Evolutionary conservation across 2,329 filamentous ascomycete species (phyloP).

Genomic region (Akanthomyces muscarius): DNA sequence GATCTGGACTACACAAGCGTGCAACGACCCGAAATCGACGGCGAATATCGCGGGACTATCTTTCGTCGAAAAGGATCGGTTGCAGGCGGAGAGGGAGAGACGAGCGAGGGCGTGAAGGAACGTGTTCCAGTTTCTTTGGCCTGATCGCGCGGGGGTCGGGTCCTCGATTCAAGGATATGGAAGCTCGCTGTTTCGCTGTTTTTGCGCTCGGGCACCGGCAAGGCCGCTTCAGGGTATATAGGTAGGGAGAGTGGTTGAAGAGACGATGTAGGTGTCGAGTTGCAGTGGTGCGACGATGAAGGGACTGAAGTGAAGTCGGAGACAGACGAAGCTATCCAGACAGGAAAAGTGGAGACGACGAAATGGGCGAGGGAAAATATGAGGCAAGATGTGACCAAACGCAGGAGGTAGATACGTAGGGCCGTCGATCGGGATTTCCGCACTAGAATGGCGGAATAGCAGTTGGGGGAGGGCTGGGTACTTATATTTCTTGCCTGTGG

Average conservation of each 20-base stretch:
- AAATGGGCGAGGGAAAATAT: constrained; percentile 27
- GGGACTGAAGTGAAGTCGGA: constrained; percentile 12
- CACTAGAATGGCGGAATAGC: constrained; percentile 47
- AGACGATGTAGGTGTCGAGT: constrained; percentile 15
- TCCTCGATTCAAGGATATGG: constrained; percentile 20
- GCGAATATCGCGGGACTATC: constrained; percentile 19
- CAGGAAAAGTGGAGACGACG: constrained; percentile 33
- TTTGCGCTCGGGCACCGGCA: constrained; percentile 14
- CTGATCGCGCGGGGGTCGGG: constrained; percentile 27
- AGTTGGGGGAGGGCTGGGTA: constrained; percentile 51
- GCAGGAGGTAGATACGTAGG: constrained; percentile 47
- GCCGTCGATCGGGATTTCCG: constrained; percentile 55
- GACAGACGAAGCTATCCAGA: constrained; percentile 14
- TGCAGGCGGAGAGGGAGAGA: constrained; percentile 25
- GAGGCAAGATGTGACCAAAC: constrained; percentile 40
- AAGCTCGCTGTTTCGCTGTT: constrained; percentile 8
- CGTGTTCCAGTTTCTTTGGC: constrained; percentile 41
- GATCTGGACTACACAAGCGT: constrained; percentile 27
- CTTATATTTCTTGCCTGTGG: constrained; percentile 52
- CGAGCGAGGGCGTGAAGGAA: constrained; percentile 33
- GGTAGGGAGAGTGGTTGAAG: constrained; percentile 15
- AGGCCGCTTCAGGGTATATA: constrained; percentile 15
- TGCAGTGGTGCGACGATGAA: constrained; percentile 4
- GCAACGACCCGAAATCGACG: constrained; percentile 17
- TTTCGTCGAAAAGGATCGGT: constrained; percentile 34